phyloP scores from a whole-genome alignment of 1,139 yeast species.

The Debaryomyces fabryi region DNA sequence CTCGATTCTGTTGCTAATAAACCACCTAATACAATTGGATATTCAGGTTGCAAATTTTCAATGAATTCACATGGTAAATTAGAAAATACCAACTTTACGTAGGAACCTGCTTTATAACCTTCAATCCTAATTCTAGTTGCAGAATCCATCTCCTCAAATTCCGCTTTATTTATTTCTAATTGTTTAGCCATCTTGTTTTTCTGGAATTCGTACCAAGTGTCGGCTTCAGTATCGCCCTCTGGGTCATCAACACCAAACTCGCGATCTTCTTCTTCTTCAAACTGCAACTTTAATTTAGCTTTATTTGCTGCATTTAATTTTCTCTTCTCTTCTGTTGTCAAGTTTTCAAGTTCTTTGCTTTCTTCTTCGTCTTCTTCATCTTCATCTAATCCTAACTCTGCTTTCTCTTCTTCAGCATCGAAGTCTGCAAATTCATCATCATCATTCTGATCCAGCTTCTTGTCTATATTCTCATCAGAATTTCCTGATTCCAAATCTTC shows the following conservation, averaged over 20 bases:
- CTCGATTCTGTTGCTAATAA: constrained; percentile 86
- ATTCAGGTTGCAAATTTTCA: constrained; percentile 81
- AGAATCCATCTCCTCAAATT: constrained; percentile 70
- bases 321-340: constrained; percentile 70
- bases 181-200: constrained; percentile 97
- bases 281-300: constrained; percentile 83
- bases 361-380: constrained; percentile 31
- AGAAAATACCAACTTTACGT: constrained; percentile 86
- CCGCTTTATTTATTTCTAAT: constrained; percentile 86
- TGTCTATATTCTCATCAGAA: constrained; percentile 24
- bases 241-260: constrained; percentile 75
- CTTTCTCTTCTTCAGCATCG: constrained; percentile 50
- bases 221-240: constrained; percentile 75
- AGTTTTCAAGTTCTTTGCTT: constrained; percentile 39
- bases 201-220: constrained; percentile 97
- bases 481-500: constrained; percentile 70
- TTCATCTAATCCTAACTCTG: constrained; percentile 26
- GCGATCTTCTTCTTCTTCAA: constrained; percentile 87
- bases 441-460: constrained; percentile 29
- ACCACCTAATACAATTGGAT: constrained; percentile 90
- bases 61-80: constrained; percentile 87
- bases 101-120: constrained; percentile 92
- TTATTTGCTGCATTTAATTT: constrained; percentile 84
- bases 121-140: constrained; percentile 80
- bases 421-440: constrained; percentile 59